These are phyloP conservation scores for Aphanomyces invadans DNA, from an alignment of 352 stramenopile genomes.

Conservation along the genomic window DNA sequence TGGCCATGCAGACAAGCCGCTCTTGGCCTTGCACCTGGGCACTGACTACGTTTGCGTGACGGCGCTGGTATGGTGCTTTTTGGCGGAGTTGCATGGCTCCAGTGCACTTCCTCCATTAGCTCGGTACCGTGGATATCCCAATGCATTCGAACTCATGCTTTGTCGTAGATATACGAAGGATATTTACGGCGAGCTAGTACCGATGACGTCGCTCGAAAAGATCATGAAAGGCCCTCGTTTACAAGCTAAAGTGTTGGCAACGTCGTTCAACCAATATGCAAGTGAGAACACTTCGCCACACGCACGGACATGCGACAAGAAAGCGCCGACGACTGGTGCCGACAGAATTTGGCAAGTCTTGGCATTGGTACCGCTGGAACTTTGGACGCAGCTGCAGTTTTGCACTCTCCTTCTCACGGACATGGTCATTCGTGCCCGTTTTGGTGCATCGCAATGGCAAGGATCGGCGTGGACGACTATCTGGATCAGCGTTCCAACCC, in stretches of 20 bases:
- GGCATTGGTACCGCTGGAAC: neutral
- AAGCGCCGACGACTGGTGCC: neutral
- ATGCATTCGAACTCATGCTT: neutral
- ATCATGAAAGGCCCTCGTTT: neutral
- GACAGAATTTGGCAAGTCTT: neutral
- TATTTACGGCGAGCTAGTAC: neutral
- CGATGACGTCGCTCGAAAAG: neutral
- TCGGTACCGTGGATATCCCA: conserved; percentile 20
- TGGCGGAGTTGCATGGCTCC: conserved; percentile 47
- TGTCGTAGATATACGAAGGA: conserved; percentile 8
- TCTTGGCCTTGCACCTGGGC: conserved; percentile 33
- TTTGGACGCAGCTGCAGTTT: neutral
- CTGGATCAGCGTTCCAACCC: neutral
- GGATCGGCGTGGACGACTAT: neutral
- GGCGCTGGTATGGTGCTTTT: conserved; percentile 59
- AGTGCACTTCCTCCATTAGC: conserved; percentile 29
- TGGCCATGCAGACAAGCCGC: conserved; percentile 35
- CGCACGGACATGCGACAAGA: neutral
- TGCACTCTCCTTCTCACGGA: neutral
- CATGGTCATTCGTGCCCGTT: neutral
- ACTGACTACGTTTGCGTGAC: conserved; percentile 58
- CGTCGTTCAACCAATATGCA: neutral
- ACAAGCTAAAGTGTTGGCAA: neutral
- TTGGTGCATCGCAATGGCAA: neutral
- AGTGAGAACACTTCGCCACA: neutral